phyloP scores from a whole-genome alignment of 768 basidiomycete genomes.

The Mycena epipterygia region DNA sequence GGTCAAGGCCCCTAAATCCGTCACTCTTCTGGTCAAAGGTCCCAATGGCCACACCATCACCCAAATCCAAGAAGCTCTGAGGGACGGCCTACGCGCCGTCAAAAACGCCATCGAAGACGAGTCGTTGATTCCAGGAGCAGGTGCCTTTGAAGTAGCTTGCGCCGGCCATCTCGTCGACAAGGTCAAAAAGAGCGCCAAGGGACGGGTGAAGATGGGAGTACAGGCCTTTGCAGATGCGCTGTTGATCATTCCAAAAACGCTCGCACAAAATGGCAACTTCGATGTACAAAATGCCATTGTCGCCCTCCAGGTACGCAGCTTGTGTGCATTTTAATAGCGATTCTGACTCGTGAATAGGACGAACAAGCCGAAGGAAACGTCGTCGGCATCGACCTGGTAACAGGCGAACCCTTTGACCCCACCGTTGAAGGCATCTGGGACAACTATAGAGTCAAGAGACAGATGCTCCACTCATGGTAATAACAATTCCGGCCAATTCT shows the following conservation, averaged over 20 bases:
- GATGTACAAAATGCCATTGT: conserved; percentile 98
- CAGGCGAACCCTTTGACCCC: conserved; percentile 97
- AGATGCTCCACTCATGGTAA: conserved; percentile 98
- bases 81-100: conserved; percentile 95
- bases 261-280: conserved; percentile 96
- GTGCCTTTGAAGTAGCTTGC: conserved; percentile 96
- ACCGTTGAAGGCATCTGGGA: conserved; percentile 98
- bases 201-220: conserved; percentile 96
- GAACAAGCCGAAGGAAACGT: conserved; percentile 94
- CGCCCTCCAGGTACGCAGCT: conserved; percentile 78
- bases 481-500: conserved; percentile 39
- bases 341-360: conserved; percentile 64
- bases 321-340: neutral
- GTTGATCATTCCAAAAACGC: conserved; percentile 94
- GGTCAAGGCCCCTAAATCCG: conserved; percentile 94
- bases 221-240: conserved; percentile 97
- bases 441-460: conserved; percentile 98
- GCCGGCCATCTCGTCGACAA: conserved; percentile 84
- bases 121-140: conserved; percentile 92
- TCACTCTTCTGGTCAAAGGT: conserved; percentile 97
- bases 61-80: conserved; percentile 97
- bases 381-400: conserved; percentile 92
- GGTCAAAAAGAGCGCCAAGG: conserved; percentile 90
- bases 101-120: conserved; percentile 98
- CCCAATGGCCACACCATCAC: conserved; percentile 96